Evolutionary conservation across 345 rosid species (phyloP), one percentile per base, ranked within the genome.

Genomic region (Trapa incisa): DNA sequence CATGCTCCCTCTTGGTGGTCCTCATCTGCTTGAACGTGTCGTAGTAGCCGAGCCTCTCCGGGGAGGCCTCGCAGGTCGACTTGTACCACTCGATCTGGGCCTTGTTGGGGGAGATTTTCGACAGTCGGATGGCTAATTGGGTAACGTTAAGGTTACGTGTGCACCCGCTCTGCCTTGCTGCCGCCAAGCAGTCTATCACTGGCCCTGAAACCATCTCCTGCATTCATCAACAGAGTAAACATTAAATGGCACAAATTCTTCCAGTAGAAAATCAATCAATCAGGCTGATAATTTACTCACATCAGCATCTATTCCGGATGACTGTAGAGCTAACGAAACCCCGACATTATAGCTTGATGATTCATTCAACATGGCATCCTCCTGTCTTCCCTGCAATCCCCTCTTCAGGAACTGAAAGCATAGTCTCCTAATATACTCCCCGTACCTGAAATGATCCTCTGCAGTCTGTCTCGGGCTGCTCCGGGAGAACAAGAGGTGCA

Each of bases 281-380:
- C 8, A 47, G 35, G 58, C 43, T 0, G 0, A 38, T 2, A 16
- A 0, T 80, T 8, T 41, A 41, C 43, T 41, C 43, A 84, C 89
- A 85, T 77, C 76, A 42, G 14, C 56, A 38, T 74, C 64, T 10
- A 90, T 76, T 16, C 93, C 89, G 6, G 80, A 67, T 64, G 97
- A 81, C 65, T 87, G 89, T 41, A 90, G 73, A 2, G 94, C 89
- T 75, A 90, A 73, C 7, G 82, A 80, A 6, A 81, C 79, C 6
- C 94, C 82, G 48, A 85, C 87, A 74, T 87, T 78, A 12, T 83
- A 85, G 82, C 87, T 84, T 37, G 87, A 86, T 37, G 87, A 86
- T 1, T 76, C 84, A 1, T 86, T 75, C 63, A 83, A 52, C 14
- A 65, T 78, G 1, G 52, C 71, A 41, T 50, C 10, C 63, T n/a